Evolutionary conservation across 208 protist genomes (phyloP).

Genomic region (Histomonas meleagridis): DNA sequence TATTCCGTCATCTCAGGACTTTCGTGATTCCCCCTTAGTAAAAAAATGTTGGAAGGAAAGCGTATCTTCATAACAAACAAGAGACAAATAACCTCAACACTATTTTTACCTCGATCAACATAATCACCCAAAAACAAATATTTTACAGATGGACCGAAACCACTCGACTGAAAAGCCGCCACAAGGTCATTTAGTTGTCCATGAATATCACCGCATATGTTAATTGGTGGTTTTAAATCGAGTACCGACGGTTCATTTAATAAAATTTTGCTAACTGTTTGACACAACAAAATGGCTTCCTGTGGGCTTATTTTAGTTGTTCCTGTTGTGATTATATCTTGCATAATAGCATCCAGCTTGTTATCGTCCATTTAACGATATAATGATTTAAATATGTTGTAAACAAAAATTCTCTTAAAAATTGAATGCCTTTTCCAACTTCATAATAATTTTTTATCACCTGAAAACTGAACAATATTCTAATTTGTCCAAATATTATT

Average conservation of each 20-base stretch:
- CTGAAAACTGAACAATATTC: too few species aligned
- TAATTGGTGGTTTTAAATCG: not conserved
- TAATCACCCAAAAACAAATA: conserved; percentile 98
- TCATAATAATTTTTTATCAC: too few species aligned
- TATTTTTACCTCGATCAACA: conserved; percentile 95
- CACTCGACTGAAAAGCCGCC: not conserved
- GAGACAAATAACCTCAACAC: conserved; percentile 86
- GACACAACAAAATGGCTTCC: not conserved
- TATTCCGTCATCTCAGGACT: conserved; percentile 83
- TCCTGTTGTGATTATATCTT: too few species aligned
- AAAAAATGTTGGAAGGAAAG: conserved; percentile 87
- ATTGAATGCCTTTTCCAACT: too few species aligned
- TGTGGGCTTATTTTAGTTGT: too few species aligned
- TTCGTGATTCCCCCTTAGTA: conserved; percentile 97
- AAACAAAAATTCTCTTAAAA: too few species aligned
- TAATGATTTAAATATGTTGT: too few species aligned
- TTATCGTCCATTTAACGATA: too few species aligned
- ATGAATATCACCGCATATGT: conserved; percentile 16
- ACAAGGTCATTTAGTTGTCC: not conserved
- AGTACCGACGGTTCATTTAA: not conserved
- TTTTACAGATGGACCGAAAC: conserved; percentile 60
- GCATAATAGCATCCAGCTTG: too few species aligned
- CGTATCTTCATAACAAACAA: conserved; percentile 72
- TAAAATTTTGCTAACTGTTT: not conserved
- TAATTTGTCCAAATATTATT: too few species aligned